Evolutionary conservation across 768 basidiomycete species (phyloP).

Genomic region (Lactifluus subvellereus): DNA sequence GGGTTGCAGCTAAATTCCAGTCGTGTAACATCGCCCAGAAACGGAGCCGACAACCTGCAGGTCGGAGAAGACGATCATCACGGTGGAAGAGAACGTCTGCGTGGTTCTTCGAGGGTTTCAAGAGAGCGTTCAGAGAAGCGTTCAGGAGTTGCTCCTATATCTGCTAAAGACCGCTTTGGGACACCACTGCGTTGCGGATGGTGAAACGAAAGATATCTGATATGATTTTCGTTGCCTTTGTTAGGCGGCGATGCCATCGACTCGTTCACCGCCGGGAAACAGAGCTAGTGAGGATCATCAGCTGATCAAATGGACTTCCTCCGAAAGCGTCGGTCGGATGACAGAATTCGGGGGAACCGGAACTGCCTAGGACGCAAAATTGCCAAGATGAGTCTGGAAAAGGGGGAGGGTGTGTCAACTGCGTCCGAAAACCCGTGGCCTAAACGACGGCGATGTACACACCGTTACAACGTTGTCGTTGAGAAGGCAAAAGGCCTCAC

Average conservation of each 20-base stretch:
- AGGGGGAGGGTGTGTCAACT: neutral
- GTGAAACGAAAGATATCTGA: neutral
- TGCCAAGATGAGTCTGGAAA: neutral
- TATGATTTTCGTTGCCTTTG: neutral
- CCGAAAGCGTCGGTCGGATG: neutral
- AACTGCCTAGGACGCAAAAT: neutral
- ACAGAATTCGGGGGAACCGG: neutral
- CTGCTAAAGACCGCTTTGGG: neutral
- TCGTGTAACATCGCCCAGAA: neutral
- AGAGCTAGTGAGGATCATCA: neutral
- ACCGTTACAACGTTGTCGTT: conserved; percentile 4
- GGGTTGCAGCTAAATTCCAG: neutral
- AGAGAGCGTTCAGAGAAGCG: neutral
- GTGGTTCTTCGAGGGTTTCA: neutral
- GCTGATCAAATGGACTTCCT: neutral
- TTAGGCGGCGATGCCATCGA: neutral
- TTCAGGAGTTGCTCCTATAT: neutral
- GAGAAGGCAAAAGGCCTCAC: neutral
- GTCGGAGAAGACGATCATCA: neutral
- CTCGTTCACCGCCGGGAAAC: neutral
- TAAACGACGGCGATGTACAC: neutral
- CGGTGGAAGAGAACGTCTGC: neutral
- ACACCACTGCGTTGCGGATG: neutral
- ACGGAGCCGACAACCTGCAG: neutral
- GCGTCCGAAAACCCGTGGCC: neutral